Evolutionary conservation across 495 filamentous ascomycete species (phyloP), one percentile per base, ranked within the genome.

Genomic region (Neurospora cerealis): DNA sequence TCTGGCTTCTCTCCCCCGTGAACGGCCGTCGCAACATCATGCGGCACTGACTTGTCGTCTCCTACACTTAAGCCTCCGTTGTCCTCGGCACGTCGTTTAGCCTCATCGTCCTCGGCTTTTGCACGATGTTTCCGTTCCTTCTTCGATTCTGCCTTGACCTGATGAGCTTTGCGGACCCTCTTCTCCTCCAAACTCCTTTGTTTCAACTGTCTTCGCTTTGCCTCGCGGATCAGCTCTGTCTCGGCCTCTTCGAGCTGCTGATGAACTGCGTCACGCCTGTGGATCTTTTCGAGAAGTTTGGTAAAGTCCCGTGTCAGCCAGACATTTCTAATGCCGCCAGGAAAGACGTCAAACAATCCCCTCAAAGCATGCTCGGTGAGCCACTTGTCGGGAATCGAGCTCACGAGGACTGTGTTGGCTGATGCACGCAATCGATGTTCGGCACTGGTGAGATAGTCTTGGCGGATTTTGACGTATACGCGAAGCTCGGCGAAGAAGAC

Each of bases 221-320:
- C 93, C 73, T 87, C 86, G 69, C 87, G 87, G 74, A 99, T 92
- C 70, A 99, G 84, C 54, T 92, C 89, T 0, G 93, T 98, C 82
- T 97, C 92, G 6, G 96, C 96, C 19, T 80, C 83, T 79, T 99
- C 96, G 4, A 99, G 86, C 70, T 86, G 83, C 73, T 85, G 79
- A 24, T 94, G 93, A n/a, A 96, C 80, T 24, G 86, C 81, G 73
- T 94, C 89, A 28, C 96, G 88, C 77, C 86, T 83, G 75, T 92
- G 88, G 54, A 98, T 92, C 79, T 99, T 99, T 72, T 94, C 92
- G 70, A 92, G 87, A 15, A 99, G 88, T 36, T 93, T 90, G 71
- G 96, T 93, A 73, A 92, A 95, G 78, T 98, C 93, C 32, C 96
- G 90, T 71, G 97, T 98, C 74, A 98, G 91, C 93, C 95, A 99